These are phyloP conservation scores for Cardamine chenopodiifolia DNA, from an alignment of 345 rosid genomes.

Conservation along the genomic window DNA sequence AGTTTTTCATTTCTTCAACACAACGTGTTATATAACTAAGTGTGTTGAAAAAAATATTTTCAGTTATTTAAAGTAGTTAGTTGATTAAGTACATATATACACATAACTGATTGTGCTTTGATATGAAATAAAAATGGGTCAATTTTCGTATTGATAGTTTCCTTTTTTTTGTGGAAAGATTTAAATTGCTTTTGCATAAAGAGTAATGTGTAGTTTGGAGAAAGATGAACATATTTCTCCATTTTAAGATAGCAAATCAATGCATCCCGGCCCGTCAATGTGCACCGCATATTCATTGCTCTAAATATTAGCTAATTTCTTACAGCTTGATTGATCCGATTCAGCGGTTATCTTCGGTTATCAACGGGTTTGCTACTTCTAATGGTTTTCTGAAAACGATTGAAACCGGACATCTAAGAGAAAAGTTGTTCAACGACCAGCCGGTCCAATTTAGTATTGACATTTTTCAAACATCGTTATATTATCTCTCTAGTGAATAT, in stretches of 20 bases:
- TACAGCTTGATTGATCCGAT: background rate
- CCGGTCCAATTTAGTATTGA: slow-evolving; percentile 12
- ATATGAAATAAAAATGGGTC: background rate
- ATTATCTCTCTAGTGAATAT: slow-evolving; percentile 1
- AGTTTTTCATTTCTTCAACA: no score
- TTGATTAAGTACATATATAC: background rate
- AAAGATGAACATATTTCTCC: slow-evolving; percentile 29
- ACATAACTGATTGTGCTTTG: background rate
- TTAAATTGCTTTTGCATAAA: background rate
- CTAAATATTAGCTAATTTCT: slow-evolving; percentile 7
- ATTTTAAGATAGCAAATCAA: slow-evolving; percentile 19
- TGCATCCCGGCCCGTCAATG: background rate
- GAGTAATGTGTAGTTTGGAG: slow-evolving; percentile 3
- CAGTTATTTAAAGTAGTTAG: no score
- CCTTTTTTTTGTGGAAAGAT: background rate
- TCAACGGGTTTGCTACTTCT: slow-evolving; percentile 11
- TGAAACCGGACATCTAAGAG: background rate
- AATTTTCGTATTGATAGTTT: background rate
- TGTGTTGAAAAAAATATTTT: no score
- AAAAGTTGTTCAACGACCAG: slow-evolving; percentile 17
- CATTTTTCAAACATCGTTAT: background rate
- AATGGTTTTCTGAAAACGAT: slow-evolving; percentile 4
- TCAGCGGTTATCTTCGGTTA: slow-evolving; percentile 2
- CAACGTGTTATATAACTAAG: background rate
- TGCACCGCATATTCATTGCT: slow-evolving; percentile 9